Evolutionary conservation across 352 stramenopile species (phyloP).

Genomic region (Globisporangium irregulare): DNA sequence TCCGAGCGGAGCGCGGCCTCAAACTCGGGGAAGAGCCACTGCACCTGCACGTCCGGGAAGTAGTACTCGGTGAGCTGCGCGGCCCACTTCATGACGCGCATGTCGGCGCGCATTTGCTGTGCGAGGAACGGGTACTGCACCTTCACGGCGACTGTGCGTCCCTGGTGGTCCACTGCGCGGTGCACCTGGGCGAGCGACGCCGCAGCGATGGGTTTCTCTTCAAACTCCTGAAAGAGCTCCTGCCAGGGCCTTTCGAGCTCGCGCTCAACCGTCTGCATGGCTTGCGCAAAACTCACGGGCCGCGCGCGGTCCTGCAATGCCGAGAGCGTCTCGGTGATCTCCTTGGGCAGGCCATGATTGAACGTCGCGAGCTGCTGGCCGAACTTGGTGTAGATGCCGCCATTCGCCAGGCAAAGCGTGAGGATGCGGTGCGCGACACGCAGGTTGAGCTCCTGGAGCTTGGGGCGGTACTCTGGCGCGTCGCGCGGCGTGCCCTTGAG

Average conservation of each 20-base stretch:
- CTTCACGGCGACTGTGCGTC: slow-evolving; percentile 94
- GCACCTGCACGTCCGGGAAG: slow-evolving; percentile 91
- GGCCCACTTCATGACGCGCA: slow-evolving; percentile 67
- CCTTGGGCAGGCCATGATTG: slow-evolving; percentile 93
- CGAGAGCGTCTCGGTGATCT: slow-evolving; percentile 92
- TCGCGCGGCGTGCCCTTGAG: slow-evolving; percentile 41
- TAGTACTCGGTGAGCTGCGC: slow-evolving; percentile 63
- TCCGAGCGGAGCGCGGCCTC: slow-evolving; percentile 69
- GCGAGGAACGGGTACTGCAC: slow-evolving; percentile 92
- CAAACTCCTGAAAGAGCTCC: slow-evolving; percentile 90
- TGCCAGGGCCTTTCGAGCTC: slow-evolving; percentile 69
- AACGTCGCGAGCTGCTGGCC: slow-evolving; percentile 97
- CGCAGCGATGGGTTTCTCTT: slow-evolving; percentile 91
- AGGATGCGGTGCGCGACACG: slow-evolving; percentile 88
- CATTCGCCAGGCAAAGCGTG: slow-evolving; percentile 91
- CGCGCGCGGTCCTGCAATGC: slow-evolving; percentile 93
- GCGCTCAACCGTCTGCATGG: slow-evolving; percentile 47
- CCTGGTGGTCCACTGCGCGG: slow-evolving; percentile 86
- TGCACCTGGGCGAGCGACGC: slow-evolving; percentile 96
- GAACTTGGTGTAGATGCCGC: slow-evolving; percentile 97
- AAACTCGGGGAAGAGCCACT: slow-evolving; percentile 97
- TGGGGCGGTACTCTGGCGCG: slow-evolving; percentile 51
- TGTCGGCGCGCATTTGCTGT: slow-evolving; percentile 69
- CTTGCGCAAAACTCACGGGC: slow-evolving; percentile 46
- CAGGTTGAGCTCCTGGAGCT: slow-evolving; percentile 63